These are phyloP conservation scores for Brassica rapa DNA, from an alignment of 345 rosid species.

Conservation along the genomic window DNA sequence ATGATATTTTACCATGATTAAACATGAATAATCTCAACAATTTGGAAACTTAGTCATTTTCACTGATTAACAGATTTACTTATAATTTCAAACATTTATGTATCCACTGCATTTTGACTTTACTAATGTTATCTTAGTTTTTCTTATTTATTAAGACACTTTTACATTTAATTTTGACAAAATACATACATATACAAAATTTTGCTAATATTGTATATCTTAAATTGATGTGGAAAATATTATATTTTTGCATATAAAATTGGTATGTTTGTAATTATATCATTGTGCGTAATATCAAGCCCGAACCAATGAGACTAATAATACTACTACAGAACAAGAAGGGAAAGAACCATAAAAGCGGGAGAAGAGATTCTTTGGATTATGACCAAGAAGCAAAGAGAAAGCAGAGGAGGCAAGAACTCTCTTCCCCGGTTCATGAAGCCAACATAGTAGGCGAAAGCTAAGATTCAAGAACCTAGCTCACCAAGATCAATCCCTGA, in stretches of 20 bases:
- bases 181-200: background rate
- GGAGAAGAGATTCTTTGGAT: slow-evolving; percentile 70
- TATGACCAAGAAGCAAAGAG: slow-evolving; percentile 71
- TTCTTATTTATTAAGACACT: too few species aligned
- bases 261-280: background rate
- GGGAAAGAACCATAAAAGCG: slow-evolving; percentile 62
- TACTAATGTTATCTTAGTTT: background rate
- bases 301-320: too few species aligned
- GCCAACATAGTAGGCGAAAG: slow-evolving; percentile 86
- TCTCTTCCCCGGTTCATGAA: slow-evolving; percentile 92
- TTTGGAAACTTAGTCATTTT: background rate
- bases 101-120: background rate
- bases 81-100: background rate
- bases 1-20: too few species aligned
- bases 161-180: background rate
- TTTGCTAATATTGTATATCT: background rate
- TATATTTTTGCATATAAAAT: background rate
- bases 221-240: background rate
- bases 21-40: too few species aligned
- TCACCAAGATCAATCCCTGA: slow-evolving; percentile 91
- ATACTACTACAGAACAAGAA: slow-evolving; percentile 46
- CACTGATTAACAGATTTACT: background rate
- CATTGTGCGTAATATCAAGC: background rate
- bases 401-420: slow-evolving; percentile 62
- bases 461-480: slow-evolving; percentile 72